Evolutionary conservation across 75 land plant species (phyloP), one percentile per base, ranked within the genome.

Genomic region (Cryptomeria japonica): DNA sequence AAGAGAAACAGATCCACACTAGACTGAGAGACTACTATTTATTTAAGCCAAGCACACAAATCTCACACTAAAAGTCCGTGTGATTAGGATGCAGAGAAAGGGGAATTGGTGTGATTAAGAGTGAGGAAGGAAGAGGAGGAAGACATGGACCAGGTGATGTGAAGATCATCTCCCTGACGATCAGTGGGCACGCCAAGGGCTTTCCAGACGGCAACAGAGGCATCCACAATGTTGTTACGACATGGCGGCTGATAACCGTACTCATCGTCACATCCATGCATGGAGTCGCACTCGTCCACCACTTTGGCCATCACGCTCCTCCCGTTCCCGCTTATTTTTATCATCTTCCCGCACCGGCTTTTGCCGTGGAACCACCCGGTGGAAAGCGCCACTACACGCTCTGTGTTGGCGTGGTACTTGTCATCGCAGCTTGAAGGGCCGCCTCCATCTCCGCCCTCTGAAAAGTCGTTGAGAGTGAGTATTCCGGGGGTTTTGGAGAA

Each of bases 221-320:
- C 92, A 86, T 93, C 95, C 80, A 94, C 92, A 28, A 93, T 89
- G 84, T 94, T 90, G 88, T 88, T 88, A 2, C 84, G 73, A 56
- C 93, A 94, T 13, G 95, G 95, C 14, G 94, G 93, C 86, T 94
- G 93, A 31, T 36, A 90, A n/a, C 84, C 93, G 87, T 94, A 93
- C 7, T 93, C 93, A 2, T 16, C 58, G 72, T 94, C 94, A 73
- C 96, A 94, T 18, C 95, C 93, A 37, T 78, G 19, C 0, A 83
- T 61, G 0, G 96, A 93, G 86, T 94, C 93, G 75, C 96, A 94
- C 84, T 94, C 94, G 64, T 94, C 95, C 25, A 92, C 94, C n/a
- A 92, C 95, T 87, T 25, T 90, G 0, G 94, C 94, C 84, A 22
- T 56, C 44, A 90, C 87, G 37, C 85, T 89, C 25, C 64, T 83